Evolutionary conservation across 768 basidiomycete species (phyloP).

Genomic region (Pholiota microspora): DNA sequence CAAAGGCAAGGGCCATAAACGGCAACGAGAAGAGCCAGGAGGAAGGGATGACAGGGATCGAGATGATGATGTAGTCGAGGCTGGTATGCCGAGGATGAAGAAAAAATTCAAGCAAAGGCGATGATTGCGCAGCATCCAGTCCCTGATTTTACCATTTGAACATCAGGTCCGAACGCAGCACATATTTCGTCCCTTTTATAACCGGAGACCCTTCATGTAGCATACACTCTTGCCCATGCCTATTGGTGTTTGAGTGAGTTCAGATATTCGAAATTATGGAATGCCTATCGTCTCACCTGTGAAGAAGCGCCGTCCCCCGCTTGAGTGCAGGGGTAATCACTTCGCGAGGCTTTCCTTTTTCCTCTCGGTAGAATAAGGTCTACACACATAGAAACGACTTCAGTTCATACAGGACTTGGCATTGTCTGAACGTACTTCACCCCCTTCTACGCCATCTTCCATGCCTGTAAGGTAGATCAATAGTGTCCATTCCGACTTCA

Average conservation of each 20-base stretch:
- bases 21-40: conserved; percentile 45
- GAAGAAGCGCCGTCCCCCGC: conserved; percentile 64
- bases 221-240: conserved; percentile 73
- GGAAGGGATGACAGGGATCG: conserved; percentile 78
- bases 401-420: too few relatives aligned
- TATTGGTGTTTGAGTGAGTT: conserved; percentile 16
- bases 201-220: conserved; percentile 72
- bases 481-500: conserved; percentile 76
- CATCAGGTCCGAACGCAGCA: conserved; percentile 73
- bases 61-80: conserved; percentile 91
- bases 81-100: conserved; percentile 74
- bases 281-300: conserved; percentile 53
- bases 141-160: conserved; percentile 38
- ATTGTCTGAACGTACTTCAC: conserved; percentile 53
- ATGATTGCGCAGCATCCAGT: conserved; percentile 6
- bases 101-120: conserved; percentile 47
- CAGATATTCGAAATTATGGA: not conserved
- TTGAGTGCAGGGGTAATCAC: conserved; percentile 51
- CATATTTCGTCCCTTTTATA: conserved; percentile 62
- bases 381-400: conserved; percentile 22
- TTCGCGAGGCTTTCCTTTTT: conserved; percentile 46
- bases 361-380: conserved; percentile 70
- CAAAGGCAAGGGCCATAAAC: conserved; percentile 39
- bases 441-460: conserved; percentile 73
- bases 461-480: conserved; percentile 69